These are phyloP conservation scores for Climacium dendroides DNA, from an alignment of 225 moss, liverwort and hornwort species.

Conservation along the genomic window DNA sequence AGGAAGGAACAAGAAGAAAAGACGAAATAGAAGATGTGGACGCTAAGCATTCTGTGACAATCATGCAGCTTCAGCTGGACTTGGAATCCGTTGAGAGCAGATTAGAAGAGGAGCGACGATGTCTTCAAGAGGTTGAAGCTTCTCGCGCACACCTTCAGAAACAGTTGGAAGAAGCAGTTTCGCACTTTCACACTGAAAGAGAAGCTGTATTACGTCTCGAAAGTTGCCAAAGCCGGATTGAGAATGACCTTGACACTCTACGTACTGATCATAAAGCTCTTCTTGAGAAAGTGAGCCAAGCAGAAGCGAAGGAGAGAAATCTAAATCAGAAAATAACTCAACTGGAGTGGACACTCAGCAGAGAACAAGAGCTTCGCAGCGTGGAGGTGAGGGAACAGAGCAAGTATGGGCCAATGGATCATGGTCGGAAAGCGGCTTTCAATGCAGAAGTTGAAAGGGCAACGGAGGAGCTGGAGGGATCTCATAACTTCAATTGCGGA, in stretches of 20 bases:
- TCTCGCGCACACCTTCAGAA: conserved; percentile 17
- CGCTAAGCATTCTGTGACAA: conserved; percentile 55
- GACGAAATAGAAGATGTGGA: conserved; percentile 24
- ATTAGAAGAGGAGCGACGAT: conserved; percentile 44
- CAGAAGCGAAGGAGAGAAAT: conserved; percentile 13
- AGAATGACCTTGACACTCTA: conserved; percentile 37
- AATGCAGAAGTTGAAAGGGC: not conserved
- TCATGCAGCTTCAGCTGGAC: conserved; percentile 66
- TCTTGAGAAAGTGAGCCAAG: conserved; percentile 15
- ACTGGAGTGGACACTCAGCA: conserved; percentile 7
- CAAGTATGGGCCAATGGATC: not conserved
- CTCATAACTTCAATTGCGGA: not conserved
- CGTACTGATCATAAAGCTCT: conserved; percentile 25
- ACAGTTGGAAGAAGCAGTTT: conserved; percentile 28
- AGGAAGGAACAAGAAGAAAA: conserved; percentile 25
- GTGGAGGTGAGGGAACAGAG: not conserved
- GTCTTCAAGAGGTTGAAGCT: conserved; percentile 27
- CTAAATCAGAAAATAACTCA: not conserved
- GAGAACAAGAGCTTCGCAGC: not conserved
- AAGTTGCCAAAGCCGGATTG: conserved; percentile 4
- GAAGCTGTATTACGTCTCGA: conserved; percentile 23
- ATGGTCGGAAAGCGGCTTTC: not conserved
- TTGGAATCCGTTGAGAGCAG: conserved; percentile 52
- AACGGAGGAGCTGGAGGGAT: not conserved
- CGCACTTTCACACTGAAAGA: conserved; percentile 21